Evolutionary conservation across 2,329 filamentous ascomycete genomes (phyloP), one percentile per base, ranked within the genome.

Genomic region (Penicillium hesseltinei): DNA sequence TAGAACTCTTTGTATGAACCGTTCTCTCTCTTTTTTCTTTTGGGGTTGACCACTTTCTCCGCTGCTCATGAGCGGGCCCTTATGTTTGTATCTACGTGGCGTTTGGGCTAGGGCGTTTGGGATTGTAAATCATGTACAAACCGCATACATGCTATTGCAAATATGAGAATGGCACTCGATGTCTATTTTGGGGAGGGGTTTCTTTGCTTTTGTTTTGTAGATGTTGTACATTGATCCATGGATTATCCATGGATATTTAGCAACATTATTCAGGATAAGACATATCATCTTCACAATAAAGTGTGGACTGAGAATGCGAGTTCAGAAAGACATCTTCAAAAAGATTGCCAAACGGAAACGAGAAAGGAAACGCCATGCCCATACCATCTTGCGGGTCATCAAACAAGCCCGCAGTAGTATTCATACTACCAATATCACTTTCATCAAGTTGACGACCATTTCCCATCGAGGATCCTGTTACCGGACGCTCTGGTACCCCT

Each of bases 291-390:
- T 51, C 48, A 31, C 11, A 21, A 51, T 31, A 29, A 29, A n/a
- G 1, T 11, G 25, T 23, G 42, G 23, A 2, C 17, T 42, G 55
- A n/a, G 50, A 33, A 15, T 29, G 50, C n/a, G 52, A 56, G 21
- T 54, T 52, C 11, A 62, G 15, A 38, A 62, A 54, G 9, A 60
- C 44, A 13, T 62, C 59, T 39, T 62, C 59, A 36, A 62, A 62
- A 15, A 62, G 19, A 17, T 51, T 57, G 2, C 57, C 55, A 10
- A 62, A 58, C 5, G 59, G 57, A 47, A 62, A 59, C 15, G 57
- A 52, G 31, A 57, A 62, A 25, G 54, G 54, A 52, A 62, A 57
- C 45, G 36, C 36, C 5, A 31, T 44, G 9, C 50, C 35, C 29
- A 52, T 46, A 4, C 31, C 40, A 5, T 62, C 59, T 50, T 62